Base-by-base conservation (phyloP, 352 stramenopile genomes). In the Chrysophaeum taylorii region DNA sequence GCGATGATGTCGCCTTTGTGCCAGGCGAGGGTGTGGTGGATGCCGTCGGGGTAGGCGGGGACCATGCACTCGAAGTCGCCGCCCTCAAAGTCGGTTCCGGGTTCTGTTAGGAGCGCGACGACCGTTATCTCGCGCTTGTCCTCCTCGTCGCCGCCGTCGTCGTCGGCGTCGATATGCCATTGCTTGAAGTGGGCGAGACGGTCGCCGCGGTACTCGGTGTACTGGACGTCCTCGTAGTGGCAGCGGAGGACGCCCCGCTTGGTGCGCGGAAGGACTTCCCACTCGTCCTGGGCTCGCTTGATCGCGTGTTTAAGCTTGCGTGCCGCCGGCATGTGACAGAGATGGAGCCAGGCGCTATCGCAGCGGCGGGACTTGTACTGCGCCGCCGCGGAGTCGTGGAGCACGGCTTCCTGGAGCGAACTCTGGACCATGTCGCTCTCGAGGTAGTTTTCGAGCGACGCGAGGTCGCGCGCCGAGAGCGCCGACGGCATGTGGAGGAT, bases 181-280 rank as follows among this genome's bases (percentile, higher is more conserved):
- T 60, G 48, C 48, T 60, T 60, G 48, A 60, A 60, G 25, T 60
- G 48, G 18, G 5, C 48, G 18, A 9, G 18, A 9, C 48, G 48
- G 48, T 60, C 48, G 5, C 48, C 48, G 18, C 48, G 48, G 48
- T 60, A 60, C 25, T 60, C 48, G 5, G 48, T 60, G 25, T 60
- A 60, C 48, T 60, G 48, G 5, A 31, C 48, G 48, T 60, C 48
- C 48, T 60, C 48, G 48, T 60, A 60, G 18, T 60, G 18, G 48
- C 48, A 60, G 18, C 48, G 18, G 5, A 60, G 9, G 25, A 7
- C 48, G 25, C 18, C 48, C 25, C 48, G 18, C 18, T 5, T 23
- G 18, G 18, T 60, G 18, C 5, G 25, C 18, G 48, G 48, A 4
- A 60, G 48, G 5, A 60, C 18, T 18, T 21, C 18, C 48, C 48